Conservation (phyloP, 345 rosid genomes). For the Ceriops tagal region DNA sequence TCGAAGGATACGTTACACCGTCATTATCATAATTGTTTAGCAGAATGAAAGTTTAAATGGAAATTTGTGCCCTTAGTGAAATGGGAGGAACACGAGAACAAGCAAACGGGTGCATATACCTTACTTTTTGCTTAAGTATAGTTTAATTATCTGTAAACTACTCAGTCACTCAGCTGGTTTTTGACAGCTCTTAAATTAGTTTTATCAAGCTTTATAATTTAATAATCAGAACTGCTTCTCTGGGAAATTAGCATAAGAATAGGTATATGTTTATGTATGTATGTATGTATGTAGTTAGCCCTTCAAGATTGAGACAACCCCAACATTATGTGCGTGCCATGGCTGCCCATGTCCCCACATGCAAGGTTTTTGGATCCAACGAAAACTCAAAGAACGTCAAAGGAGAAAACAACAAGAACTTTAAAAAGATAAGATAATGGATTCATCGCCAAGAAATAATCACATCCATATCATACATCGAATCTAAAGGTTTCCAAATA, state of each 20-base stretch:
- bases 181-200: too few relatives aligned
- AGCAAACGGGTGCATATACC: constrained; percentile 37
- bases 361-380: neutral
- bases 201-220: too few relatives aligned
- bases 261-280: too few relatives aligned
- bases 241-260: too few relatives aligned
- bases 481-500: constrained; percentile 20
- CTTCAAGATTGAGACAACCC: neutral
- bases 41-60: constrained; percentile 16
- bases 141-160: too few relatives aligned
- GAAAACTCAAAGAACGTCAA: constrained; percentile 6
- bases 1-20: neutral
- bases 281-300: too few relatives aligned
- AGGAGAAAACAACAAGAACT: neutral
- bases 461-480: constrained; percentile 6
- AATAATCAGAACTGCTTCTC: too few relatives aligned
- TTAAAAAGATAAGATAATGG: neutral
- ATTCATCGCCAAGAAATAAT: constrained; percentile 8
- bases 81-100: constrained; percentile 51
- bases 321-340: neutral
- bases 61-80: constrained; percentile 12
- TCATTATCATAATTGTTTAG: neutral
- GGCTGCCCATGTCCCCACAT: neutral
- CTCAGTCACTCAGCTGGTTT: too few relatives aligned
- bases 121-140: too few relatives aligned